Evolutionary conservation across 768 basidiomycete genomes (phyloP).

Genomic region (Termitomyces titanicus): DNA sequence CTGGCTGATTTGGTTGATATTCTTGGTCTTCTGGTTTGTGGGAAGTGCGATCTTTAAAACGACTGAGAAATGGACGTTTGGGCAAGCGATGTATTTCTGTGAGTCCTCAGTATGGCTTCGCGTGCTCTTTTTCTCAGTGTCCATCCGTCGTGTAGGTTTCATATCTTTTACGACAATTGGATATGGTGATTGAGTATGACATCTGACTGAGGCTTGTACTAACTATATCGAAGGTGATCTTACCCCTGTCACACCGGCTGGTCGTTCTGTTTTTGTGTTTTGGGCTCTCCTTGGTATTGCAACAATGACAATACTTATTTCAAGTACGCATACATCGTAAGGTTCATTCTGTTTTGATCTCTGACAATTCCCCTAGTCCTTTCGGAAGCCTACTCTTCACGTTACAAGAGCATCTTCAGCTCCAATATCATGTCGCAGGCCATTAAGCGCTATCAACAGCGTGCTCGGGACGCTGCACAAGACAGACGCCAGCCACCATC

Average conservation of each 20-base stretch:
- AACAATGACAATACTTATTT: slow-evolving; percentile 72
- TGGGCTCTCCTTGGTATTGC: slow-evolving; percentile 79
- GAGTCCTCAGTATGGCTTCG: slow-evolving; percentile 16
- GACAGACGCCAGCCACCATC: background rate
- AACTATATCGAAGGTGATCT: slow-evolving; percentile 44
- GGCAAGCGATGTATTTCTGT: slow-evolving; percentile 72
- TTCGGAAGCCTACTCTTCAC: slow-evolving; percentile 60
- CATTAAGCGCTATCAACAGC: slow-evolving; percentile 38
- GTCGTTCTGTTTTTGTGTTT: slow-evolving; percentile 71
- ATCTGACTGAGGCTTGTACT: background rate
- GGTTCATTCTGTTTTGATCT: background rate
- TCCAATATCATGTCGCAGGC: slow-evolving; percentile 41
- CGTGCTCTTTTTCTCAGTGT: background rate
- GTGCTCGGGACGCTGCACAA: background rate
- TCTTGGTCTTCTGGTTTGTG: slow-evolving; percentile 79
- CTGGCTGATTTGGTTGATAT: slow-evolving; percentile 51
- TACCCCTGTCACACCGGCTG: slow-evolving; percentile 58
- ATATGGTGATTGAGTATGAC: slow-evolving; percentile 36
- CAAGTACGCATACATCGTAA: slow-evolving; percentile 40
- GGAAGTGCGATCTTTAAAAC: slow-evolving; percentile 64
- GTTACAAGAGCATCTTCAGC: slow-evolving; percentile 58
- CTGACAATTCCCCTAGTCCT: slow-evolving; percentile 37
- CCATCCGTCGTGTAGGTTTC: slow-evolving; percentile 45
- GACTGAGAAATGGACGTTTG: slow-evolving; percentile 72
- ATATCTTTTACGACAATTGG: slow-evolving; percentile 74